Base-by-base conservation (phyloP, 169 alveolate species). In the Theileria orientalis region DNA sequence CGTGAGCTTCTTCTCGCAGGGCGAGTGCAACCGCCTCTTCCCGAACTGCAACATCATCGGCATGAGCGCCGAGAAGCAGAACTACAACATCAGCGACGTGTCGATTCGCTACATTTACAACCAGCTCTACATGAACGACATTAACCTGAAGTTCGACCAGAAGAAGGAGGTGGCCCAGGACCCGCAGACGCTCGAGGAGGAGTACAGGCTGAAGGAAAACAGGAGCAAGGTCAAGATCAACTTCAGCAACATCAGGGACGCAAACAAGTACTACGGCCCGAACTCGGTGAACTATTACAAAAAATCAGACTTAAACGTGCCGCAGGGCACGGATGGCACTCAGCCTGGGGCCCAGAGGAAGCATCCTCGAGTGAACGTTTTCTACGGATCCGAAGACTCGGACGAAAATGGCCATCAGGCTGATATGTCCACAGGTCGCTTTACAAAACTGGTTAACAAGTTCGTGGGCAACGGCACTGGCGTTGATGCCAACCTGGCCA, bases 41-140 rank as follows among this genome's bases (percentile, higher is more conserved):
- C 87, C 87, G 0, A 69, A 79, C 33, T 79, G 87, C 42, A 79
- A 78, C 66, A 73, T 79, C 9, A 79, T 79, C 6, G 87, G 87
- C 5, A 27, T 79, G 21, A 51, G 62, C 27, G 68, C 61, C 21
- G 69, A 69, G 37, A 79, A 71, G 29, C 37, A 3, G 30, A 40
- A 63, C 29, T 79, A 79, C 74, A 79, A 49, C 63, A 63, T 60
- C 76, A 71, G 83, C 56, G 87, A 79, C 54, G 47, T 71, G 19
- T 64, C 70, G 32, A 74, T 79, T 16, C 54, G 87, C 25, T 71
- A 67, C 57, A 46, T 79, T 29, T 79, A 79, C 49, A 79, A 79
- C 67, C 82, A 79, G 72, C 69, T 79, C 46, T 79, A 71, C 51
- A 5, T 79, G 61, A 52, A 47, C 5, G 86, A 78, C 46, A 60